Conservation (phyloP, 352 stramenopile genomes). For the Ochromonadaceae sp. region DNA sequence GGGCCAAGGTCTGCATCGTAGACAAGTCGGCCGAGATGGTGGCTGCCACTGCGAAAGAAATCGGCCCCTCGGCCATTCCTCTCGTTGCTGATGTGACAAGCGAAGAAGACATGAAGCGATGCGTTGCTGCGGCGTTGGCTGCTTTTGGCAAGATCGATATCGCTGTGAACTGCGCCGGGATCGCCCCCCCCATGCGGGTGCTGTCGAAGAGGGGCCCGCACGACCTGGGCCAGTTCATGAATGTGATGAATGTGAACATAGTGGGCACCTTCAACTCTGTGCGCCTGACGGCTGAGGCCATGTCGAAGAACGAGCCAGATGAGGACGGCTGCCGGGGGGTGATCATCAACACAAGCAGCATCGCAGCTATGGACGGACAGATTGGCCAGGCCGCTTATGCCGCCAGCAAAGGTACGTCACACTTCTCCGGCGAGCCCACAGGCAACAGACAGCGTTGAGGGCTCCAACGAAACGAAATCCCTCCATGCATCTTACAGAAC, state of each 20-base stretch:
- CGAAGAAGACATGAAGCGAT: slow-evolving; percentile 14
- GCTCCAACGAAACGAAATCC: too few species aligned
- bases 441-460: too few species aligned
- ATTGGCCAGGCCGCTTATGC: slow-evolving; percentile 86
- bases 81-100: neutral
- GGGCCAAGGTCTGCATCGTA: slow-evolving; percentile 62
- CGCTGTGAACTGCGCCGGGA: slow-evolving; percentile 84
- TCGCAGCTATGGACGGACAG: slow-evolving; percentile 87
- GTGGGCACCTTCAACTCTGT: slow-evolving; percentile 93
- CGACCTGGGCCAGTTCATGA: slow-evolving; percentile 73
- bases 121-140: neutral
- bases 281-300: slow-evolving; percentile 76
- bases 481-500: too few species aligned
- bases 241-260: slow-evolving; percentile 88
- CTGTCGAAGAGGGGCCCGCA: slow-evolving; percentile 72
- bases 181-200: slow-evolving; percentile 74
- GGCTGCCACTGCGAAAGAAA: slow-evolving; percentile 47
- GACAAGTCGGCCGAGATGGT: slow-evolving; percentile 60
- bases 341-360: slow-evolving; percentile 96
- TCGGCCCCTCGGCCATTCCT: too few species aligned
- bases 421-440: too few species aligned
- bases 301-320: slow-evolving; percentile 51
- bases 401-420: slow-evolving; percentile 88
- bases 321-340: slow-evolving; percentile 71
- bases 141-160: slow-evolving; percentile 54